Conservation (phyloP, 1,284 basidiomycete genomes). For the Athelia psychrophila region DNA sequence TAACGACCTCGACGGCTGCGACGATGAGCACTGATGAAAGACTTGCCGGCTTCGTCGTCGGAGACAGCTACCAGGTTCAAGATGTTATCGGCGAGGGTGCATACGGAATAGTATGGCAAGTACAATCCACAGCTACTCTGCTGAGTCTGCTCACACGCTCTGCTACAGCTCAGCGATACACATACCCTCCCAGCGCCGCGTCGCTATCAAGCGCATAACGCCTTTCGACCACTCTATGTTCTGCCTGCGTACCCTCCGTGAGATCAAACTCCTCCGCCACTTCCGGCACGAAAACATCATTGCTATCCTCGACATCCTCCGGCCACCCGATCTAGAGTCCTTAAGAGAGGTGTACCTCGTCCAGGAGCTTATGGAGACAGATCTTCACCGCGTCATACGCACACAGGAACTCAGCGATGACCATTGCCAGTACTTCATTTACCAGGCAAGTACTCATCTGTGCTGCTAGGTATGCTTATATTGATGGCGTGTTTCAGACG, state of each 20-base stretch:
- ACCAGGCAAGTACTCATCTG: constrained; percentile 59
- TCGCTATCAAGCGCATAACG: constrained; percentile 80
- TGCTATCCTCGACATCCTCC: constrained; percentile 80
- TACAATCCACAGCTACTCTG: constrained; percentile 7
- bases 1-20: background rate
- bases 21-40: constrained; percentile 41
- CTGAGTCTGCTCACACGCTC: background rate
- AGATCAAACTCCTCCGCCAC: constrained; percentile 83
- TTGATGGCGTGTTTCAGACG: constrained; percentile 49
- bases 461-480: constrained; percentile 7
- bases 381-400: constrained; percentile 85
- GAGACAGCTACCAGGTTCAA: constrained; percentile 63
- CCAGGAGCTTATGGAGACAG: constrained; percentile 90
- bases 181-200: constrained; percentile 58
- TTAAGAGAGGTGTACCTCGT: constrained; percentile 86
- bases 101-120: constrained; percentile 70
- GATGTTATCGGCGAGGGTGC: constrained; percentile 87
- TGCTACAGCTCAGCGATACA: constrained; percentile 63
- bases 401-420: constrained; percentile 86
- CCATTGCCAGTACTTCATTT: constrained; percentile 94
- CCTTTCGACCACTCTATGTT: constrained; percentile 91
- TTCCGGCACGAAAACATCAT: constrained; percentile 83
- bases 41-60: constrained; percentile 56
- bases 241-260: constrained; percentile 81
- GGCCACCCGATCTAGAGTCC: constrained; percentile 52